These are phyloP conservation scores for Sphenostylis stenocarpa DNA, from an alignment of 306 rosid genomes.

Conservation along the genomic window DNA sequence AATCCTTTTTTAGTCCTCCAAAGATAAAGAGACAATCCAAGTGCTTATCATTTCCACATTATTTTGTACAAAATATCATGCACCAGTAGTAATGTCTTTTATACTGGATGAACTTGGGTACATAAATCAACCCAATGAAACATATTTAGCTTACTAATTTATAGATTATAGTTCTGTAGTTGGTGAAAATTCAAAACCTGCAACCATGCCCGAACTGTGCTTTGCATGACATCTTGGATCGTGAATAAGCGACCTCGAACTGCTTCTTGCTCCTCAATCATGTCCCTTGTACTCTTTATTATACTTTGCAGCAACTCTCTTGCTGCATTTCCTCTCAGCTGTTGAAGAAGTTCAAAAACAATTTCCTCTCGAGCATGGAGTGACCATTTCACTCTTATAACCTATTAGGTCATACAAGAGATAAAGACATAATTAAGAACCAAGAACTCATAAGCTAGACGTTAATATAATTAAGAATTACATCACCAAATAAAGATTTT, in stretches of 20 bases:
- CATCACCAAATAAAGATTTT: not conserved
- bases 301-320: constrained; percentile 54
- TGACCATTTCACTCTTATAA: constrained; percentile 95
- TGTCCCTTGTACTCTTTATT: constrained; percentile 72
- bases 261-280: constrained; percentile 98
- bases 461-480: not conserved
- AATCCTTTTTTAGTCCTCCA: not conserved
- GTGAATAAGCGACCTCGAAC: constrained; percentile 90
- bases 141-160: not conserved
- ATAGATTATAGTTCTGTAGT: constrained; percentile 16
- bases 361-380: constrained; percentile 97
- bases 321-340: constrained; percentile 69
- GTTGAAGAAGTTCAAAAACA: constrained; percentile 77
- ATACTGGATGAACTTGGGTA: no score
- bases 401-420: constrained; percentile 48
- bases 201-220: constrained; percentile 96
- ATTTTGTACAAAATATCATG: not conserved
- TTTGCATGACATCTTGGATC: constrained; percentile 95
- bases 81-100: not conserved
- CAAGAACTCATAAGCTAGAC: not conserved
- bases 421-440: no score
- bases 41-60: not conserved
- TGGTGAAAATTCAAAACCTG: constrained; percentile 54
- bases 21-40: not conserved
- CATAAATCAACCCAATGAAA: not conserved